phyloP scores from a whole-genome alignment of 1,139 yeast species.

The Kodamaea alishanica region DNA sequence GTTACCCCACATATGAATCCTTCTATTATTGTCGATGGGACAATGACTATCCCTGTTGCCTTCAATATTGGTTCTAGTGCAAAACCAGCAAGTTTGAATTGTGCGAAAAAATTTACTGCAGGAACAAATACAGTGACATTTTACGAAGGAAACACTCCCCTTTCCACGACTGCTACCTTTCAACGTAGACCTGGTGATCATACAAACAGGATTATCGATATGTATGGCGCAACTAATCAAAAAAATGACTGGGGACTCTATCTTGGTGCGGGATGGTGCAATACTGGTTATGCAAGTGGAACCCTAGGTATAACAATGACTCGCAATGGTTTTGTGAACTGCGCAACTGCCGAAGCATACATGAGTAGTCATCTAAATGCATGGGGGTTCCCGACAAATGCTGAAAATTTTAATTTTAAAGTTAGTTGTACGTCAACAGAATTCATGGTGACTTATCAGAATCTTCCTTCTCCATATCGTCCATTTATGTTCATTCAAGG shows the following conservation, averaged over 20 bases:
- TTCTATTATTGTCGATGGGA: no score
- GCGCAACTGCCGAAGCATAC: conserved; percentile 18
- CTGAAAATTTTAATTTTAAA: no score
- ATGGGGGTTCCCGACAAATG: conserved; percentile 18
- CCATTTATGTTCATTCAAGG: no score
- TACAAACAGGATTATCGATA: conserved; percentile 9
- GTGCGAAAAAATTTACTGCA: conserved; percentile 15
- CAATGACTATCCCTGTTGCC: conserved; percentile 22
- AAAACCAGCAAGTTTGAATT: conserved; percentile 15
- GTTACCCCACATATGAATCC: no score
- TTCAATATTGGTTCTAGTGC: conserved; percentile 25
- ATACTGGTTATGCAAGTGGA: conserved; percentile 22
- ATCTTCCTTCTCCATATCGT: conserved; percentile 28
- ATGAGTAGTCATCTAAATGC: conserved; percentile 20
- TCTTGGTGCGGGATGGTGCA: conserved; percentile 20
- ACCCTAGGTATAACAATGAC: conserved; percentile 18
- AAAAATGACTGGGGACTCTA: conserved; percentile 9
- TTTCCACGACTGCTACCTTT: conserved; percentile 15
- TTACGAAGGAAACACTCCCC: conserved; percentile 20
- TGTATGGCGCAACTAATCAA: conserved; percentile 11
- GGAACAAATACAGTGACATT: conserved; percentile 25
- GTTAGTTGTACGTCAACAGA: no score
- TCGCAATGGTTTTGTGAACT: conserved; percentile 17
- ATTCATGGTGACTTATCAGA: conserved; percentile 14
- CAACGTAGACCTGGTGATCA: conserved; percentile 5